Evolutionary conservation across 306 rosid genomes (phyloP).

Genomic region (Betula pendula): DNA sequence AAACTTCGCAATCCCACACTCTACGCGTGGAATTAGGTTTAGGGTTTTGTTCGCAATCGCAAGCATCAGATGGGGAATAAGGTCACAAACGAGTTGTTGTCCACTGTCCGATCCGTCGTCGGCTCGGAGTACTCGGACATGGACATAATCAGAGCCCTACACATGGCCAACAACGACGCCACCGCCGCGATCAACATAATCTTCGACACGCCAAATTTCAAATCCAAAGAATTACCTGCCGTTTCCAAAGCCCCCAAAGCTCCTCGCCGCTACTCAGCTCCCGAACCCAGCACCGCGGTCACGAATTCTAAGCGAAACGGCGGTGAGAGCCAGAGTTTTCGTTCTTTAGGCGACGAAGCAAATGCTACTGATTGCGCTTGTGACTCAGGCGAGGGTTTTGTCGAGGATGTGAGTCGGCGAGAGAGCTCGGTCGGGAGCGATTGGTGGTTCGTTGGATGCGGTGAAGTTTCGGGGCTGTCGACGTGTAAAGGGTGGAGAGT

Average conservation of each 20-base stretch:
- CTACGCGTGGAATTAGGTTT: constrained; percentile 8
- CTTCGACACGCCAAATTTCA: constrained; percentile 56
- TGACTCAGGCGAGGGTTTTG: constrained; percentile 23
- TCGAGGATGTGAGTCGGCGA: constrained; percentile 22
- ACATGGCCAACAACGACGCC: constrained; percentile 84
- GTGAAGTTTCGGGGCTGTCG: constrained; percentile 70
- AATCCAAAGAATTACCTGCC: constrained; percentile 29
- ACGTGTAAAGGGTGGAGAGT: constrained; percentile 80
- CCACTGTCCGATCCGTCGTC: constrained; percentile 77
- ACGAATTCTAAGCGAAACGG: constrained; percentile 18
- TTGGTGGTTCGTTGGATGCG: constrained; percentile 80
- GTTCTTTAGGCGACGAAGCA: constrained; percentile 12
- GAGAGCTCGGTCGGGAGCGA: constrained; percentile 35
- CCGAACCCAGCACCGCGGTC: constrained; percentile 24
- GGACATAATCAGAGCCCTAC: constrained; percentile 91
- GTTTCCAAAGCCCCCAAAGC: constrained; percentile 19
- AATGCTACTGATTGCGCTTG: constrained; percentile 22
- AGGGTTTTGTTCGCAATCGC: constrained; percentile 12
- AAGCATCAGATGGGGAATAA: constrained; percentile 60
- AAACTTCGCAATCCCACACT: not conserved
- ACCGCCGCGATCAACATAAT: constrained; percentile 89
- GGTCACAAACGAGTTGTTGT: constrained; percentile 57
- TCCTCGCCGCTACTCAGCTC: constrained; percentile 31
- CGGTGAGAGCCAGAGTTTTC: constrained; percentile 5
- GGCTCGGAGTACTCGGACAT: constrained; percentile 73